Conservation (phyloP, 2,329 filamentous ascomycete genomes). For the Aspergillus pseudoterreus region DNA sequence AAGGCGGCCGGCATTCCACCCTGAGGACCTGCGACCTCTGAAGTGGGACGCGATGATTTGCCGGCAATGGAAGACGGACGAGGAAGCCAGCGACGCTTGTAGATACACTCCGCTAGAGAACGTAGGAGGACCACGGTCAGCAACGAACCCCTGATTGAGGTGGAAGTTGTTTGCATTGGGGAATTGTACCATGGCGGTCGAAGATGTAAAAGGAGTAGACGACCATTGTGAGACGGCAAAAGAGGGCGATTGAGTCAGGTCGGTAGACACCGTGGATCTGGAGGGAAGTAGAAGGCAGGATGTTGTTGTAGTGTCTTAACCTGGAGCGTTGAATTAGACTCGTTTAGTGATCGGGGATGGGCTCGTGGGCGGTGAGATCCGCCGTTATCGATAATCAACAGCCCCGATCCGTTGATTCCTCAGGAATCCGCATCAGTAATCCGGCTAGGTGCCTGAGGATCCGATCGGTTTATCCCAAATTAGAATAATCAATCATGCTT, state of each 20-base stretch:
- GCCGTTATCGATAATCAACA: constrained; percentile 7
- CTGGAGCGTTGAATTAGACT: constrained; percentile 11
- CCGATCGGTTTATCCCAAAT: background rate
- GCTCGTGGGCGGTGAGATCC: constrained; percentile 15
- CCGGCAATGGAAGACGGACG: constrained; percentile 45
- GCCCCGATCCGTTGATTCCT: background rate
- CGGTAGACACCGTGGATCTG: background rate
- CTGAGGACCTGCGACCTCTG: constrained; percentile 44
- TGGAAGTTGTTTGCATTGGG: background rate
- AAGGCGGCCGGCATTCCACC: constrained; percentile 36
- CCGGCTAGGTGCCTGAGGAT: background rate
- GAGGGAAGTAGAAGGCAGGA: background rate
- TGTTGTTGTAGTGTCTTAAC: background rate
- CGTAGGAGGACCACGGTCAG: constrained; percentile 2
- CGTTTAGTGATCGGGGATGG: constrained; percentile 4
- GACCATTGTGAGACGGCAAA: constrained; percentile 59
- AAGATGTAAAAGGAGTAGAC: constrained; percentile 99
- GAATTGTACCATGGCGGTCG: constrained; percentile 79
- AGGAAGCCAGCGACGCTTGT: constrained; percentile 79
- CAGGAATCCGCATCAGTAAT: background rate
- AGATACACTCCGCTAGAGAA: constrained; percentile 85
- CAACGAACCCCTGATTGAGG: constrained; percentile 3
- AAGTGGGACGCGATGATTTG: constrained; percentile 49
- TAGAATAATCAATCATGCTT: background rate
- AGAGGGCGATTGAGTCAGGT: constrained; percentile 2